These are phyloP conservation scores for Phlyctochytrium planicorne DNA, from an alignment of 192 early-diverging fungal species.

Conservation along the genomic window DNA sequence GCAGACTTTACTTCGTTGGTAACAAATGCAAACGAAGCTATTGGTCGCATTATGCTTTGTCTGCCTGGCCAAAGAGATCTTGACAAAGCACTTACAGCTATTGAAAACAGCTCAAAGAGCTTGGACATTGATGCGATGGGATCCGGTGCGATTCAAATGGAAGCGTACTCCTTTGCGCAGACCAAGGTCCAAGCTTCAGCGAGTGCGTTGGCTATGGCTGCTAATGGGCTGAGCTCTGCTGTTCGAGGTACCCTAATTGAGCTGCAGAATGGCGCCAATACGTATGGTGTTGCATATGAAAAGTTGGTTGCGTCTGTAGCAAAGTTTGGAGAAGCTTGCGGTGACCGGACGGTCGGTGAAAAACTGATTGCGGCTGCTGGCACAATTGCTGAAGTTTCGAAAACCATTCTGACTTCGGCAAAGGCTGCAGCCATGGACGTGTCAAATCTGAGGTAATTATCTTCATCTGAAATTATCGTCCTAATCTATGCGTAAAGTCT, in stretches of 20 bases:
- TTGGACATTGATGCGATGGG: constrained; percentile 9
- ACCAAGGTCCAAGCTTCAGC: constrained; percentile 37
- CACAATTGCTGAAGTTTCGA: constrained; percentile 12
- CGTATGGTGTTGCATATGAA: constrained; percentile 30
- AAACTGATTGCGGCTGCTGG: constrained; percentile 13
- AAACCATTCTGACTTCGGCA: constrained; percentile 21
- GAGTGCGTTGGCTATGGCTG: constrained; percentile 31
- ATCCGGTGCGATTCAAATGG: not conserved
- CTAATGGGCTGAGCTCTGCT: constrained; percentile 34
- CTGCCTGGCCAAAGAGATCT: constrained; percentile 48
- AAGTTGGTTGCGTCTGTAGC: constrained; percentile 29
- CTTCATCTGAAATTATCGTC: no score
- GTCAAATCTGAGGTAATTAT: constrained; percentile 24
- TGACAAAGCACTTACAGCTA: constrained; percentile 19
- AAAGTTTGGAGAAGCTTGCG: constrained; percentile 20
- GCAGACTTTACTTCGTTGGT: not conserved
- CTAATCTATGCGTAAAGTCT: constrained; percentile 8
- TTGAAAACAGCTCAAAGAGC: constrained; percentile 11
- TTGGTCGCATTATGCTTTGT: constrained; percentile 24
- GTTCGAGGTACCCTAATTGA: constrained; percentile 32
- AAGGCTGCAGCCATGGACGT: constrained; percentile 35
- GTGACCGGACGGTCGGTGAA: constrained; percentile 12
- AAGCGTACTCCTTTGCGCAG: constrained; percentile 36
- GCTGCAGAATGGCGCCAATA: constrained; percentile 30
- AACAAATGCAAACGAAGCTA: constrained; percentile 7